Evolutionary conservation across 305 asterid genomes (phyloP).

Genomic region (Fraxinus ornus): DNA sequence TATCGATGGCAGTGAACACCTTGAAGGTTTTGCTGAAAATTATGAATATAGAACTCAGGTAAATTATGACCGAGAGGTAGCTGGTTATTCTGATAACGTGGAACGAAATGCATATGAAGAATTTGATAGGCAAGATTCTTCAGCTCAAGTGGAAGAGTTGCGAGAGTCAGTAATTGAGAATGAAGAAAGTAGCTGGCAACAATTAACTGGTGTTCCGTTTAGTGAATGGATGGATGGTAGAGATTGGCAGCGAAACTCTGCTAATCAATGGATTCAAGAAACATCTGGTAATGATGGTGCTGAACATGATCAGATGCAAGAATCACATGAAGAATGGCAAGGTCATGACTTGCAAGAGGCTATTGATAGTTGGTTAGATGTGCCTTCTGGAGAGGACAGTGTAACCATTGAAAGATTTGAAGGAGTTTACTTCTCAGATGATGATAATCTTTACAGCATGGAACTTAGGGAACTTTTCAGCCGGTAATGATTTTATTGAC

Average conservation of each 20-base stretch:
- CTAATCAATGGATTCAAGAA: conserved; percentile 45
- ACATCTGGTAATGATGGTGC: conserved; percentile 35
- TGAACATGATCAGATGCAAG: conserved; percentile 49
- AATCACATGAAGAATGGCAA: conserved; percentile 60
- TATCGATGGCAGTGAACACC: conserved; percentile 18
- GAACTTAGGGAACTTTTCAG: conserved; percentile 90
- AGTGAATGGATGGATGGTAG: conserved; percentile 36
- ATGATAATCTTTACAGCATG: conserved; percentile 55
- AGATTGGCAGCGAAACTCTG: conserved; percentile 39
- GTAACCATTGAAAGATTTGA: conserved; percentile 41
- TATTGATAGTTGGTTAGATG: conserved; percentile 65
- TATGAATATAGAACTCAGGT: conserved; percentile 28
- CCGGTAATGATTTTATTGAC: conserved; percentile 46
- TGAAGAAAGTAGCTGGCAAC: conserved; percentile 41
- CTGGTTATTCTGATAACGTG: conserved; percentile 24
- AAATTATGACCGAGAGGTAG: conserved; percentile 28
- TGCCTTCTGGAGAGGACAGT: conserved; percentile 54
- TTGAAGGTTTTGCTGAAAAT: conserved; percentile 31
- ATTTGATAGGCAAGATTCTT: conserved; percentile 38
- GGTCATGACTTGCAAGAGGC: conserved; percentile 57
- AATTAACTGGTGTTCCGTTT: conserved; percentile 22
- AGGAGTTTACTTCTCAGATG: conserved; percentile 46
- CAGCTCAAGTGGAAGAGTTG: conserved; percentile 39
- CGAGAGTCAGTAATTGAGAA: conserved; percentile 35
- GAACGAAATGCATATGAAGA: conserved; percentile 35